A percentile compares a stretch with the other conserved stretches of the same genome.
phyloP scores from a whole-genome alignment of 257 asterid species.

The Voacanga thouarsii region DNA sequence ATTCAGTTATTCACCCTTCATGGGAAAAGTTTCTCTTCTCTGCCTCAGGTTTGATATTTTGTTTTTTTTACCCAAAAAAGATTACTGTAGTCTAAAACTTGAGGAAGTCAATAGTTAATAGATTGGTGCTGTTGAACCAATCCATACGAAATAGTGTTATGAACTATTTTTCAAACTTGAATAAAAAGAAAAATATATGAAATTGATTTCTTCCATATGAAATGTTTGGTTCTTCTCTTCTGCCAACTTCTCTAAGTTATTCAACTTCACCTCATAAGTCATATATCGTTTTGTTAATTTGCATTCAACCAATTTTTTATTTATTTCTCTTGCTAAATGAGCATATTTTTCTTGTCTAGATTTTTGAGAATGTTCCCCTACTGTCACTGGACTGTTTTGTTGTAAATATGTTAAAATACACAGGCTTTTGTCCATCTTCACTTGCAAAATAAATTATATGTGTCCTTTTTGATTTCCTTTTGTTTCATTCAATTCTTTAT shows the following conservation, averaged over 20 bases:
- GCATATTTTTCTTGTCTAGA: neutral
- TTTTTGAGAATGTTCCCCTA: neutral
- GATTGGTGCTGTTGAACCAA: neutral
- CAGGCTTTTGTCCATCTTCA: neutral
- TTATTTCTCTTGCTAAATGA: neutral
- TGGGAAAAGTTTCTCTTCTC: slow-evolving; percentile 91
- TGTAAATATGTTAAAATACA: too few relatives aligned
- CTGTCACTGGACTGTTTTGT: neutral
- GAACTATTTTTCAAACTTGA: neutral
- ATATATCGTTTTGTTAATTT: neutral
- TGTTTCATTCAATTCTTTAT: neutral
- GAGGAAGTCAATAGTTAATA: neutral
- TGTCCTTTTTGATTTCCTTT: neutral
- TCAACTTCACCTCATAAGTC: neutral
- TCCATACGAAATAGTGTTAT: too few relatives aligned
- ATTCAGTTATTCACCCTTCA: slow-evolving; percentile 65
- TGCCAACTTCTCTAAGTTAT: neutral
- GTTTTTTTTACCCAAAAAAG: slow-evolving; percentile 1
- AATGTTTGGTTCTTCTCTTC: neutral
- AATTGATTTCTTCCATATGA: neutral
- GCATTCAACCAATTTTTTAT: neutral
- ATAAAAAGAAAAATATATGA: neutral
- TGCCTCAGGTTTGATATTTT: slow-evolving; percentile 51
- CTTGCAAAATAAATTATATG: neutral
- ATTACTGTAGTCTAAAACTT: neutral